Base-by-base conservation (phyloP, 257 asterid species). In the Petunia axillaris region DNA sequence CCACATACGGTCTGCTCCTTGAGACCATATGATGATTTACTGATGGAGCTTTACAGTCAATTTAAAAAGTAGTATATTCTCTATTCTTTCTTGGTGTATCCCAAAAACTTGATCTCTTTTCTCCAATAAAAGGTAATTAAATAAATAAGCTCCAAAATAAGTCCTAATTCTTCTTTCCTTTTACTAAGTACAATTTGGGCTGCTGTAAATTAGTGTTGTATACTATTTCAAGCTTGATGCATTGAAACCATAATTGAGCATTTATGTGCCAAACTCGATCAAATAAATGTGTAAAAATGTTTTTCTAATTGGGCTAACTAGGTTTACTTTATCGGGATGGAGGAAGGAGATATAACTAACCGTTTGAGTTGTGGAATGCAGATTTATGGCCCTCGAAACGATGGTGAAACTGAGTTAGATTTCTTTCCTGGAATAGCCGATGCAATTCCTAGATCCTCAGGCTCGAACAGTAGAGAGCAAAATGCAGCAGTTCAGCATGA, bases 391-490 rank as follows among this genome's bases (percentile, higher is more conserved):
- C 98, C 99, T 50, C 86, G 86, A 60, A 86, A 79, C 37, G 81
- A 82, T 37, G 67, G 83, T 0, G 92, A 82, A 60, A 87, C 87
- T 82, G 80, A 86, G 87, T 63, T 91, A 35, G 86, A 80, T 44
- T 91, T 91, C 92, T 93, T 93, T 81, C 99, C 99, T 2, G 98
- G 97, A 79, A 83, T 95, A 77, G 87, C 77, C 2, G 90, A 90
- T 57, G 94, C 93, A 76, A 62, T 92, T 10, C 81, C 83, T 10
- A 71, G 40, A 65, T 63, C 79, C 40, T 25, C 73, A 6, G 67
- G 59, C 71, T 46, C 64, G 60, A 80, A 76, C 40, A 82, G 78
- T 55, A 86, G 54, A 60, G 83, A 84, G 38, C 83, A 84, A 80
- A 67, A 86, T 80, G 84, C 79, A 5, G 81, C 44, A 52, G 82